Base-by-base conservation (phyloP, 495 filamentous ascomycete species). In the Podospora appendiculata region DNA sequence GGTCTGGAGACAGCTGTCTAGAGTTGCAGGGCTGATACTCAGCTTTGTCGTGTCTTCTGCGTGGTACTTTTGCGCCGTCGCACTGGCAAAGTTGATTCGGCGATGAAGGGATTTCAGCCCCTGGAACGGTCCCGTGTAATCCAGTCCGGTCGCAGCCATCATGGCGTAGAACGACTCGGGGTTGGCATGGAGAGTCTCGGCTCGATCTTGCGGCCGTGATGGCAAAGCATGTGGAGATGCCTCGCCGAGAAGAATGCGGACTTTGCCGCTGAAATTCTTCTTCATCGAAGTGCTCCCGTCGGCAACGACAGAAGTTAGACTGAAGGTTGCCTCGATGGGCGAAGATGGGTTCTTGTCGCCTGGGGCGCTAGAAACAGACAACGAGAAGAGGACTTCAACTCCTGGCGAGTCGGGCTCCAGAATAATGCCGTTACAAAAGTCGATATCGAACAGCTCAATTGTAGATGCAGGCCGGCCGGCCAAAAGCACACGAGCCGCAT, bases 1-100 rank as follows among this genome's bases (percentile, higher is more conserved):
- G 0, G 68, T 59, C 41, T 81, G 78, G 35, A 80, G 70, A 41
- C 68, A 74, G 17, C 59, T 61, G 48, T 80, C 77, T 8, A 81
- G 60, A 0, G 70, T 73, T 0, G 68, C 70, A 11, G 77, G 76
- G 51, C 77, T 78, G 46, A 76, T 67, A 54, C 51, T 25, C 39
- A 76, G 48, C 11, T 41, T 51, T 1, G 70, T 67, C 12, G 62
- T 56, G 51, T 67, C 61, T 46, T 71, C 57, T 3, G 51, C 6
- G 18, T 74, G 66, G 18, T 53, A 40, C 32, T 65, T 65, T 34
- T 56, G 50, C 0, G 76, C 61, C 1, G 70, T 60, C 3, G 70
- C 63, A 7, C 69, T 68, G 2, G 66, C 60, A 45, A 79, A 80
- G 42, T 77, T 70, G 8, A 67, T 71, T 4, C 72, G 71, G 18